These are phyloP conservation scores for Penicillium psychrofluorescens DNA, from an alignment of 495 filamentous ascomycete species.

Conservation along the genomic window DNA sequence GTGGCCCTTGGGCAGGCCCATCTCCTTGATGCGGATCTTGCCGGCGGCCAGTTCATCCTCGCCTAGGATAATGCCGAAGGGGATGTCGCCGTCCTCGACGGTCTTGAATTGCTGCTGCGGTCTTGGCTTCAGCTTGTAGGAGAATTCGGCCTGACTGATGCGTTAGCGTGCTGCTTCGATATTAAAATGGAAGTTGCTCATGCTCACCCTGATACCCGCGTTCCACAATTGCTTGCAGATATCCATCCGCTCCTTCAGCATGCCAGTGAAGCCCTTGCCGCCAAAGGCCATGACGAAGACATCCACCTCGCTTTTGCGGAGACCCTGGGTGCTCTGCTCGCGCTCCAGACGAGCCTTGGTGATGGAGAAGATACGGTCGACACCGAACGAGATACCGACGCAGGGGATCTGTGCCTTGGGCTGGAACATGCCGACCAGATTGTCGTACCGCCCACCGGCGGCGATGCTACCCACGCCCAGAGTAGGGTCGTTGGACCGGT, in stretches of 20 bases:
- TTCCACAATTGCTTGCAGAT: constrained; percentile 68
- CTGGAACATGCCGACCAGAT: constrained; percentile 87
- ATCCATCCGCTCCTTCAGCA: constrained; percentile 74
- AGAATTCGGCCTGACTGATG: constrained; percentile 56
- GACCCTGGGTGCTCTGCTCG: constrained; percentile 38
- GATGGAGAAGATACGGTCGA: constrained; percentile 92
- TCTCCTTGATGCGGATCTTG: constrained; percentile 77
- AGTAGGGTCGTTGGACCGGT: constrained; percentile 74
- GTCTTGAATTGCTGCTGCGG: constrained; percentile 72
- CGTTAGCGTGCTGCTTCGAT: constrained; percentile 3
- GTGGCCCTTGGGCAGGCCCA: constrained; percentile 71
- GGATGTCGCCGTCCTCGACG: constrained; percentile 63
- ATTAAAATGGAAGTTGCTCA: background rate
- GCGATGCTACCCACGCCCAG: constrained; percentile 82
- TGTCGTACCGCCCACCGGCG: constrained; percentile 88
- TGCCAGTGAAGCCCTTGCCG: constrained; percentile 75
- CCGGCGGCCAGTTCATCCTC: constrained; percentile 71
- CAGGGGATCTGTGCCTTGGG: constrained; percentile 82
- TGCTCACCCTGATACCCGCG: constrained; percentile 63
- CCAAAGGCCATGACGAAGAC: constrained; percentile 92
- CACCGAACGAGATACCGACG: constrained; percentile 89
- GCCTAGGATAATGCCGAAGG: constrained; percentile 70
- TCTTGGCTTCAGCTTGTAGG: constrained; percentile 74
- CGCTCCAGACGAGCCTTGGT: constrained; percentile 67
- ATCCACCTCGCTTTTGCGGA: constrained; percentile 70